A percentile compares a stretch with the other conserved stretches of the same genome.
Evolutionary conservation across 2,329 filamentous ascomycete species (phyloP).

Genomic region (Teratosphaeria nubilosa): DNA sequence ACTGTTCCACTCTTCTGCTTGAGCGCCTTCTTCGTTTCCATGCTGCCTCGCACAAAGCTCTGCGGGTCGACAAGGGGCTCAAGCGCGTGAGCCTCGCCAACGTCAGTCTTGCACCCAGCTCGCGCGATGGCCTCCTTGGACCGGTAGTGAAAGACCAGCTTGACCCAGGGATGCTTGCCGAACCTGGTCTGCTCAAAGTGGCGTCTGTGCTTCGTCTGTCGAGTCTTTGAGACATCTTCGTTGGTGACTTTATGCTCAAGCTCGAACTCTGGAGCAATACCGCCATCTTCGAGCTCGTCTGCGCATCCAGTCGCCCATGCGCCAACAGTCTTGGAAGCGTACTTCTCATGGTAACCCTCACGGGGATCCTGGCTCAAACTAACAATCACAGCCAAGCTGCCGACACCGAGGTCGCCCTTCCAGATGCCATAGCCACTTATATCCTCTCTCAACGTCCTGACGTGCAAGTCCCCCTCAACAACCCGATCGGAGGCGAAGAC

Average conservation of each 20-base stretch:
- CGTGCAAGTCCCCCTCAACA: conserved; percentile 14
- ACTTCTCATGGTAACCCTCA: conserved; percentile 9
- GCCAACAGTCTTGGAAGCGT: conserved; percentile 10
- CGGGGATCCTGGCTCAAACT: conserved; percentile 7
- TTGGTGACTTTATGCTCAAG: conserved; percentile 9
- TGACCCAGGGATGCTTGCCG: conserved; percentile 29
- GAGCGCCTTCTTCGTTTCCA: neutral
- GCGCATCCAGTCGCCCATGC: conserved; percentile 8
- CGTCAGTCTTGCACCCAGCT: conserved; percentile 10
- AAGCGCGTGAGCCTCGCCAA: conserved; percentile 6
- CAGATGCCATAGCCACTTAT: neutral
- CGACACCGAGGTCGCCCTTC: conserved; percentile 8
- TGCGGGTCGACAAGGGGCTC: conserved; percentile 2
- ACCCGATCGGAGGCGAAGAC: conserved; percentile 8
- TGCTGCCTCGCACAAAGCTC: neutral
- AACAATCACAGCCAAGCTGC: conserved; percentile 12
- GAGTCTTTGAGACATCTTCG: conserved; percentile 4
- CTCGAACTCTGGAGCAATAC: conserved; percentile 14
- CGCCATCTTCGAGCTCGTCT: conserved; percentile 9
- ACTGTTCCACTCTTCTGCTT: neutral
- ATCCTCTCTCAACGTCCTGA: conserved; percentile 6
- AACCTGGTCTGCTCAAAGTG: conserved; percentile 17
- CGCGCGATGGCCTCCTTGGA: conserved; percentile 15
- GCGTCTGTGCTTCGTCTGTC: conserved; percentile 9
- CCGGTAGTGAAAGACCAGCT: conserved; percentile 34